A percentile compares a stretch with the other conserved stretches of the same genome.
Evolutionary conservation across 2,329 filamentous ascomycete species (phyloP).

Genomic region (Penicillium sp.): DNA sequence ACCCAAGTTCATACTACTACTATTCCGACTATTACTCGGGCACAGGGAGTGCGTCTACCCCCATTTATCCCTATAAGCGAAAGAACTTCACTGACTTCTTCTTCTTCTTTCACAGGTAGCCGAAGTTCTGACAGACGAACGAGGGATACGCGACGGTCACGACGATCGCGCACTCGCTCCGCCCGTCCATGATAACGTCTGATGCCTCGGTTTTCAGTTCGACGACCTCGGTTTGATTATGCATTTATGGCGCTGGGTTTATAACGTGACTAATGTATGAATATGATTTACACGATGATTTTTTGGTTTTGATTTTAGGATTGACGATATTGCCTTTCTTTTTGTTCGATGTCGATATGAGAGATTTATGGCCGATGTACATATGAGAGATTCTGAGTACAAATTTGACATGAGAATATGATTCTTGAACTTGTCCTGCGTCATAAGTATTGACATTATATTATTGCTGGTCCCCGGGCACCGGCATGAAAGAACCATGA

Average conservation of each 20-base stretch:
- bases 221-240: conserved; percentile 6
- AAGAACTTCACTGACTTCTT: conserved; percentile 6
- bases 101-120: conserved; percentile 35
- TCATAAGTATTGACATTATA: neutral
- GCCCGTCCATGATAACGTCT: conserved; percentile 21
- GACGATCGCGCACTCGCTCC: conserved; percentile 31
- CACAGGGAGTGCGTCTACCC: conserved; percentile 40
- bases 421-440: neutral
- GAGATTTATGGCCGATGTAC: conserved; percentile 6
- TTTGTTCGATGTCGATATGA: conserved; percentile 13
- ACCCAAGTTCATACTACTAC: conserved; percentile 42
- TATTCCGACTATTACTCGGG: conserved; percentile 38
- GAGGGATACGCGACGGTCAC: conserved; percentile 30
- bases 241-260: conserved; percentile 21
- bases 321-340: conserved; percentile 12
- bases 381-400: conserved; percentile 7
- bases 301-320: neutral
- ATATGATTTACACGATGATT: conserved; percentile 15
- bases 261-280: conserved; percentile 23
- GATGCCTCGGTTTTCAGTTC: neutral
- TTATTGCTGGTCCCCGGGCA: conserved; percentile 3
- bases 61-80: neutral
- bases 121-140: conserved; percentile 45
- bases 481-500: conserved; percentile 8
- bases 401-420: conserved; percentile 1